Base-by-base conservation (phyloP, 2,329 filamentous ascomycete genomes). In the Ceratocystis huliohia region DNA sequence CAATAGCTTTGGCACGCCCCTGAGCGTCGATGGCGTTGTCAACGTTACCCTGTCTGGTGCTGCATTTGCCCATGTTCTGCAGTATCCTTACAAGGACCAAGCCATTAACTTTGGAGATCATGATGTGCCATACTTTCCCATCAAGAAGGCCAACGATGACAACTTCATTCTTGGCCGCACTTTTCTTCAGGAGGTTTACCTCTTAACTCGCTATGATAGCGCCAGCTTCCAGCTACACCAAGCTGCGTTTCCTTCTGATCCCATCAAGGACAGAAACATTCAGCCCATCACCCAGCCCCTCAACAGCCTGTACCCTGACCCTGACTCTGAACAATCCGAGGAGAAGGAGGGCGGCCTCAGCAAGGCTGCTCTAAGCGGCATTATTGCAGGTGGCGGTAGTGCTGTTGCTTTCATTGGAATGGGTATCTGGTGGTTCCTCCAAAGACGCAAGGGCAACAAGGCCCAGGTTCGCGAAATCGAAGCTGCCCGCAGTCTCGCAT, bases 141-240 rank as follows among this genome's bases (percentile, higher is more conserved):
- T 91, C 64, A 80, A 83, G 70, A 81, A 81, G 67, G 77, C 82
- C 10, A 72, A 78, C 22, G 78, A 81, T 66, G 78, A 79, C 45
- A 79, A 84, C 69, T 81, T 83, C 73, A 81, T 86, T 13, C 79
- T 90, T 45, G 88, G 88, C 6, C 80, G 86, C 44, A 81, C 83
- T 0, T 89, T 90, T 69, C 75, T 91, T 65, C 88, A 90, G 72
- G 87, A 90, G 73, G 81, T 86, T 1, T 85, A 85, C 68, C 73
- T 85, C 5, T 78, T 83, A 41, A 82, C 79, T 30, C 80, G 79
- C 69, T 85, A 84, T 70, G 83, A 85, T 68, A 77, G 77, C 45
- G 76, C 74, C 17, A 73, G 73, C 13, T 85, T 84, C 72, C 81
- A 81, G 0, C 70, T 87, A 28, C 79, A 84, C 65, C 81, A 84